Evolutionary conservation across 129 eudicot species (phyloP).

Genomic region (Tanacetum coccineum): DNA sequence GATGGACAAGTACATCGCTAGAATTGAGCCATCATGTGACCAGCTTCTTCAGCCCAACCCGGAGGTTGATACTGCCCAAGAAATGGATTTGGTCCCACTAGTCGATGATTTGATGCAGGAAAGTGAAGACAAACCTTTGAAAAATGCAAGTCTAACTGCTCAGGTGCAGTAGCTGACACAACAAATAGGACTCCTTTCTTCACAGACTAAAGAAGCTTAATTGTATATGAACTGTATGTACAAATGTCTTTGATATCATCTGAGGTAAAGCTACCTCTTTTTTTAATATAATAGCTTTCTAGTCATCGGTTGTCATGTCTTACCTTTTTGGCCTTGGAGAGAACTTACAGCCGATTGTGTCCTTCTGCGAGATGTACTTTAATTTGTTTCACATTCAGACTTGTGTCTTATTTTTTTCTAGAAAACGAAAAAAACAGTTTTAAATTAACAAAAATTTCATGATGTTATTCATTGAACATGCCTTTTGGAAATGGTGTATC

Average conservation of each 20-base stretch:
- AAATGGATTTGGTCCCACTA: slow-evolving; percentile 7
- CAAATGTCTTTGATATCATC: slow-evolving; percentile 15
- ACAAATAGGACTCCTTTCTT: slow-evolving; percentile 68
- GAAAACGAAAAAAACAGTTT: too few species aligned
- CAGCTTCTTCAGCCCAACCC: slow-evolving; percentile 17
- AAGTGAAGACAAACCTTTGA: not conserved
- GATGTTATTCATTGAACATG: too few species aligned
- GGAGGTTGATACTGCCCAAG: not conserved
- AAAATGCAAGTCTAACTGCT: not conserved
- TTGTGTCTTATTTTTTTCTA: too few species aligned
- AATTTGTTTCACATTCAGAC: too few species aligned
- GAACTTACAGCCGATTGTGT: too few species aligned
- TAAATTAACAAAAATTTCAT: too few species aligned
- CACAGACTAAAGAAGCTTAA: slow-evolving; percentile 27
- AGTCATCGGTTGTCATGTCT: too few species aligned
- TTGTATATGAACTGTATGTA: slow-evolving; percentile 17
- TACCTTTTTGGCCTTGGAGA: too few species aligned
- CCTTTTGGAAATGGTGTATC: too few species aligned
- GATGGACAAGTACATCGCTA: slow-evolving; percentile 47
- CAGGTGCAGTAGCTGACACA: slow-evolving; percentile 18
- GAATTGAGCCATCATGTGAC: slow-evolving; percentile 60
- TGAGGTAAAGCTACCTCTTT: not conserved
- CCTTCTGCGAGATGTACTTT: too few species aligned
- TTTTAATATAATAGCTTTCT: slow-evolving; percentile 5
- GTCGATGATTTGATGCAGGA: slow-evolving; percentile 20